phyloP scores from a whole-genome alignment of 768 basidiomycete genomes.

The Boletus insuetus region DNA sequence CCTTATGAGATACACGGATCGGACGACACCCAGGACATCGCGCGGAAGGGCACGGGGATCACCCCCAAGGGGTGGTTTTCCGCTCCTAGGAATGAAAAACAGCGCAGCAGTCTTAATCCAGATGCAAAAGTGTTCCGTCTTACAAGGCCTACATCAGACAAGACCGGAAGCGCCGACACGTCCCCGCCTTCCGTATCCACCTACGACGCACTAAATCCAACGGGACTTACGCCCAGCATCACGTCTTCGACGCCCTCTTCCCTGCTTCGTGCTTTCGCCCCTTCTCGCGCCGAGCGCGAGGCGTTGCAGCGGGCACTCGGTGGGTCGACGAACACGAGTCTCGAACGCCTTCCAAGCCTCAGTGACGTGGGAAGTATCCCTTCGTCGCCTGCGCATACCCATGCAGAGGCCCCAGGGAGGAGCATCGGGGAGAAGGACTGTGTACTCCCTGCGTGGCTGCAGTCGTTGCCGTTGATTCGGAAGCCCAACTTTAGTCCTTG shows the following conservation, averaged over 20 bases:
- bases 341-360: slow-evolving; percentile 75
- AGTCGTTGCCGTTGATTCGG: slow-evolving; percentile 58
- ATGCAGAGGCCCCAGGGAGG: slow-evolving; percentile 32
- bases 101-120: slow-evolving; percentile 74
- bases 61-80: slow-evolving; percentile 49
- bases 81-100: slow-evolving; percentile 42
- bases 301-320: slow-evolving; percentile 77
- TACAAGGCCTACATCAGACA: slow-evolving; percentile 25
- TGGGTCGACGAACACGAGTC: slow-evolving; percentile 68
- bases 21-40: slow-evolving; percentile 13
- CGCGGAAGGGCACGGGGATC: slow-evolving; percentile 19
- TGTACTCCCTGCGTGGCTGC: slow-evolving; percentile 64
- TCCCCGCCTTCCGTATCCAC: slow-evolving; percentile 15
- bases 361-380: slow-evolving; percentile 74
- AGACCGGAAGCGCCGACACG: slow-evolving; percentile 10
- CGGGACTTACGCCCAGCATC: slow-evolving; percentile 42
- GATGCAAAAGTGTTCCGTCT: slow-evolving; percentile 83
- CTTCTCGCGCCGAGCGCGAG: slow-evolving; percentile 85
- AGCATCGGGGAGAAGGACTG: slow-evolving; percentile 26
- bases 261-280: slow-evolving; percentile 79
- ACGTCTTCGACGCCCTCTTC: slow-evolving; percentile 46
- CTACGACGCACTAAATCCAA: slow-evolving; percentile 62
- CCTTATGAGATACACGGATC: slow-evolving; percentile 32
- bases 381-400: slow-evolving; percentile 58
- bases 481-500: slow-evolving; percentile 80